Conservation (phyloP, 768 basidiomycete species). For the Lactarius evosmus region DNA sequence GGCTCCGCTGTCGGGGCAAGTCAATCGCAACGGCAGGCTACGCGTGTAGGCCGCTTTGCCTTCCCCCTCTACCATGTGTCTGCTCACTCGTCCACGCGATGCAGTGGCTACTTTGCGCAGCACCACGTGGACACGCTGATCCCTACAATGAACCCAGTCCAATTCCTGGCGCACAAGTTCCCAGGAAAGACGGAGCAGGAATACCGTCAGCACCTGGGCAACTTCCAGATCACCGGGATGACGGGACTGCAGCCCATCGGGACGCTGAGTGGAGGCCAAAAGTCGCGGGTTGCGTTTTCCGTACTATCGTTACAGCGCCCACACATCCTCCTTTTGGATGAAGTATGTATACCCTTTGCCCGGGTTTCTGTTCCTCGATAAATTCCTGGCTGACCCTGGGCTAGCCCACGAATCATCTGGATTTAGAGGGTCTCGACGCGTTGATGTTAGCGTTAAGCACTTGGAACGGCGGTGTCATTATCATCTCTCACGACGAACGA, state of each 20-base stretch:
- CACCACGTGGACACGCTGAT: constrained; percentile 93
- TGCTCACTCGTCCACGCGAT: constrained; percentile 3
- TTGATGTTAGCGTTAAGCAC: constrained; percentile 75
- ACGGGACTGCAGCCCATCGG: constrained; percentile 89
- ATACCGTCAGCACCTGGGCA: constrained; percentile 91
- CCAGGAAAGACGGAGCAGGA: constrained; percentile 96
- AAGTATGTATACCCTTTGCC: constrained; percentile 49
- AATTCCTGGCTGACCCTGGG: constrained; percentile 10
- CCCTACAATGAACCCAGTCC: constrained; percentile 84
- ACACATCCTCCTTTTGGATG: constrained; percentile 91
- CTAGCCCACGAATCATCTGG: constrained; percentile 91
- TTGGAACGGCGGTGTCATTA: constrained; percentile 91
- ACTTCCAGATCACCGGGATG: constrained; percentile 96
- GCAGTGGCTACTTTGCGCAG: constrained; percentile 88
- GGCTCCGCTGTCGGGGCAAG: constrained; percentile 68
- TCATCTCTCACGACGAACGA: constrained; percentile 93
- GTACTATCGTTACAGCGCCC: constrained; percentile 81
- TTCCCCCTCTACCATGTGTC: not conserved
- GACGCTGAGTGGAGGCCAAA: constrained; percentile 93
- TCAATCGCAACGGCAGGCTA: constrained; percentile 87
- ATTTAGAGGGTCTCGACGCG: constrained; percentile 97
- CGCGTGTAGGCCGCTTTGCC: constrained; percentile 58
- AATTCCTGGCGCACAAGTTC: constrained; percentile 87
- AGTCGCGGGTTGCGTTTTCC: constrained; percentile 92
- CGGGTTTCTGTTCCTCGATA: not conserved